phyloP scores from a whole-genome alignment of 805 yeast species.

The Saitoella complicata region DNA sequence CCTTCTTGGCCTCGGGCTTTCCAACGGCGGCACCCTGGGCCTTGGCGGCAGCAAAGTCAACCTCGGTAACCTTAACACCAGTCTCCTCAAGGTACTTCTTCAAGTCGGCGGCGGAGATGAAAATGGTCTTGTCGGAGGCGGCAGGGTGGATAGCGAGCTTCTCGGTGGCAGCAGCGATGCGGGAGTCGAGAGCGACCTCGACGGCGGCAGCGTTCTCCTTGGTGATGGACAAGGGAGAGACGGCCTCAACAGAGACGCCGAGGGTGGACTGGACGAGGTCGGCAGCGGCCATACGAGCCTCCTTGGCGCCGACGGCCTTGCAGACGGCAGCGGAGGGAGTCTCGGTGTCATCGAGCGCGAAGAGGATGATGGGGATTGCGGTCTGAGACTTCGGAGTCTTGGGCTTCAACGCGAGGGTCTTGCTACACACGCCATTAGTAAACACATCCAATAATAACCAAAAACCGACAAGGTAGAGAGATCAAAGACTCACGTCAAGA shows the following conservation, averaged over 20 bases:
- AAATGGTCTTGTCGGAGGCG: slow-evolving; percentile 20
- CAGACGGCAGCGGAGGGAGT: slow-evolving; percentile 58
- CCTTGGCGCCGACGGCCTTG: slow-evolving; percentile 52
- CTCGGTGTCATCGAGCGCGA: slow-evolving; percentile 53
- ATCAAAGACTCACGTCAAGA: neutral
- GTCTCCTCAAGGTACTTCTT: slow-evolving; percentile 31
- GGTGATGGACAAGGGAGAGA: slow-evolving; percentile 17
- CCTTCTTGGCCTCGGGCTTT: slow-evolving; percentile 23
- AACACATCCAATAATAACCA: slow-evolving; percentile 2
- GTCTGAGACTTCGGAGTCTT: slow-evolving; percentile 70
- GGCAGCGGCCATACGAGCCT: slow-evolving; percentile 75
- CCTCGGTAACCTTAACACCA: slow-evolving; percentile 28
- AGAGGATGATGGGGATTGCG: slow-evolving; percentile 65
- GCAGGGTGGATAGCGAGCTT: slow-evolving; percentile 17
- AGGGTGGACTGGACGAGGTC: slow-evolving; percentile 57
- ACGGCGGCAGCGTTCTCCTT: slow-evolving; percentile 38
- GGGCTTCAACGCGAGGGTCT: slow-evolving; percentile 77
- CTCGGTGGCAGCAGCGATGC: slow-evolving; percentile 21
- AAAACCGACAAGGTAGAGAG: too few species aligned
- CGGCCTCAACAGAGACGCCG: slow-evolving; percentile 31
- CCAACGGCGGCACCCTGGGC: slow-evolving; percentile 26
- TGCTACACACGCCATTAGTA: slow-evolving; percentile 24
- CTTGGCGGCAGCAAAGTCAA: slow-evolving; percentile 20
- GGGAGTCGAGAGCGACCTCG: slow-evolving; percentile 42
- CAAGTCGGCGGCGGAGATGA: slow-evolving; percentile 24